Base-by-base conservation (phyloP, 1,139 yeast genomes). In the Oligophagozyma castellii region DNA sequence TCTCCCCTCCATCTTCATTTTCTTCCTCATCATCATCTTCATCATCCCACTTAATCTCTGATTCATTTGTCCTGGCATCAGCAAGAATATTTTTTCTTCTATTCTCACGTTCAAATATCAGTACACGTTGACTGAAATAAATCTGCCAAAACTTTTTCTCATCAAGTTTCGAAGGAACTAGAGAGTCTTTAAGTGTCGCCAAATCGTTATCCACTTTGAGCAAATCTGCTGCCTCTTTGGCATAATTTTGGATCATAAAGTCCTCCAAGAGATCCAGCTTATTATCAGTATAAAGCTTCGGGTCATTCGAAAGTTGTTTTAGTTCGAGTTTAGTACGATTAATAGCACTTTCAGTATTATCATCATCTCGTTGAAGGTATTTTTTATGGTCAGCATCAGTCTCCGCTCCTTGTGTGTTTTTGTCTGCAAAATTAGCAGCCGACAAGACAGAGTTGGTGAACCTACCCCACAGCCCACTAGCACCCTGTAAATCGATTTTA, bases 71-170 rank as follows among this genome's bases (percentile, higher is more conserved):
- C 4, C 24, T n/a, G 7, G 39, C 38, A 22, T 44, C 24, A 11
- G 19, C 35, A 16, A 80, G 58, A 27, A 83, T 57, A 33, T 65
- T 65, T 51, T 71, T 75, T 41, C 95, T 67, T 46, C 70, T 68
- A 39, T 63, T 60, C 40, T 83, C 95, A 40, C 70, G 73, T 16
- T 65, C 65, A 26, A 70, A 61, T 27, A 83, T 68, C 38, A 64
- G 63, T 12, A 57, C 54, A 32, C 70, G 70, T 48, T 68, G 63
- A 35, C 57, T 61, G 51, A 71, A 79, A 55, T 81, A 86, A 27
- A 75, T 64, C 26, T 61, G 58, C 96, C 96, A 86, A 51, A 86
- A 86, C 26, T 60, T 59, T 18, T 64, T 59, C 40, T 73, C 77
- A 1, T 71, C 44, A 11, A 81, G 57, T 37, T 65, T 53, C 2